Conservation (phyloP, 2,329 filamentous ascomycete genomes). For the Allantophomopsis lycopodina region DNA sequence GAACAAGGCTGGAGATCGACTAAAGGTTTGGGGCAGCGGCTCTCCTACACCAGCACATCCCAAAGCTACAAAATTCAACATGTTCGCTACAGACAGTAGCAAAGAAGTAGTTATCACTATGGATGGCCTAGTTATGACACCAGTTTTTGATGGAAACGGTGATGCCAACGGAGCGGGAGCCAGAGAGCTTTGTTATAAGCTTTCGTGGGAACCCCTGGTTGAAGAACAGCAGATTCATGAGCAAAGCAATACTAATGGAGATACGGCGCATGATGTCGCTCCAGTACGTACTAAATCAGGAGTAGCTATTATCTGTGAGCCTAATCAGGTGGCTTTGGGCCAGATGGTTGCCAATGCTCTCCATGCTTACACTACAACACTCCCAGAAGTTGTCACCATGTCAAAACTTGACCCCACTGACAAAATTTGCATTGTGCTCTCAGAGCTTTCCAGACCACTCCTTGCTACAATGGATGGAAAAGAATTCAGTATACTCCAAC, state of each 20-base stretch:
- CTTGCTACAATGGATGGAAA: slow-evolving; percentile 25
- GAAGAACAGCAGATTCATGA: neutral
- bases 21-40: slow-evolving; percentile 23
- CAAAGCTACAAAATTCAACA: slow-evolving; percentile 21
- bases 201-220: slow-evolving; percentile 26
- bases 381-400: slow-evolving; percentile 18
- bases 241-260: neutral
- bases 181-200: slow-evolving; percentile 30
- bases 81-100: slow-evolving; percentile 20
- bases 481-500: slow-evolving; percentile 26
- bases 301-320: slow-evolving; percentile 24
- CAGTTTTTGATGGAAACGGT: slow-evolving; percentile 23
- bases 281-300: slow-evolving; percentile 12
- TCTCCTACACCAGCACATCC: slow-evolving; percentile 15
- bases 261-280: neutral
- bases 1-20: slow-evolving; percentile 15
- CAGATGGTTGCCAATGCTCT: slow-evolving; percentile 21
- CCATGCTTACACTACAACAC: slow-evolving; percentile 18
- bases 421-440: slow-evolving; percentile 28
- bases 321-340: slow-evolving; percentile 17
- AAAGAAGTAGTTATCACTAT: slow-evolving; percentile 21
- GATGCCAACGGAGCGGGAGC: slow-evolving; percentile 15
- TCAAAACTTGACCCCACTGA: slow-evolving; percentile 13
- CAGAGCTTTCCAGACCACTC: slow-evolving; percentile 24
- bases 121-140: slow-evolving; percentile 24